Percentiles rank a stretch among this genome's conserved stretches.
Conservation (phyloP, 1,139 yeast genomes). For the Debaryomyces subglobosus region DNA sequence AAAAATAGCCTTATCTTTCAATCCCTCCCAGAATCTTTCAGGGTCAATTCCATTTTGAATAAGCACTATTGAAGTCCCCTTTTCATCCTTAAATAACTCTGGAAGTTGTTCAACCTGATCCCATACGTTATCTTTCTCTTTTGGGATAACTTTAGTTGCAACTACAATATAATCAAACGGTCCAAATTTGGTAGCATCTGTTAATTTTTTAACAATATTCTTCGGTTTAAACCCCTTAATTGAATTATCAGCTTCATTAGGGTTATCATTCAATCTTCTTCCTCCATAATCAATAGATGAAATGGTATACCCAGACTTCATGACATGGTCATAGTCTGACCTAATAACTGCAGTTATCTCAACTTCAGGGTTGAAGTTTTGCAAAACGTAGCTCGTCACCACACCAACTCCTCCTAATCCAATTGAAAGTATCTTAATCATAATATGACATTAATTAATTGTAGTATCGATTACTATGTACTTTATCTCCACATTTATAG, state of each 20-base stretch:
- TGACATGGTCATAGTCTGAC: slow-evolving; percentile 33
- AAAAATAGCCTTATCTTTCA: slow-evolving; percentile 17
- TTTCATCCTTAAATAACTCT: slow-evolving; percentile 18
- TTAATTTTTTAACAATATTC: slow-evolving; percentile 26
- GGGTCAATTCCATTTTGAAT: slow-evolving; percentile 37
- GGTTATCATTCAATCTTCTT: slow-evolving; percentile 13
- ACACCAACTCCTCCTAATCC: slow-evolving; percentile 63
- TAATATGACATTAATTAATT: slow-evolving; percentile 3
- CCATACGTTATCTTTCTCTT: slow-evolving; percentile 24
- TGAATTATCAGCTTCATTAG: slow-evolving; percentile 19
- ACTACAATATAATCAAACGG: slow-evolving; percentile 38
- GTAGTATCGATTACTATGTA: too few relatives aligned
- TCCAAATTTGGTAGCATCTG: slow-evolving; percentile 25
- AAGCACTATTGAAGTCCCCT: slow-evolving; percentile 24
- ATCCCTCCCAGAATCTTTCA: slow-evolving; percentile 30
- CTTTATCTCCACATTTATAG: slow-evolving; percentile 1
- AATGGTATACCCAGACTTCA: slow-evolving; percentile 31
- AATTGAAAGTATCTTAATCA: slow-evolving; percentile 50
- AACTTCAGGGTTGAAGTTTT: slow-evolving; percentile 25
- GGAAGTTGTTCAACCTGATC: slow-evolving; percentile 20
- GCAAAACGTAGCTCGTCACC: slow-evolving; percentile 31
- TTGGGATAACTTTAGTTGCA: slow-evolving; percentile 38
- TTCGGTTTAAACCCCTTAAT: slow-evolving; percentile 29
- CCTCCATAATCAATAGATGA: slow-evolving; percentile 30
- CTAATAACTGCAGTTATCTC: slow-evolving; percentile 33